A percentile compares a stretch with the other conserved stretches of the same genome.
Evolutionary conservation across 2,329 filamentous ascomycete genomes (phyloP).

Genomic region (Fusarium globosum): DNA sequence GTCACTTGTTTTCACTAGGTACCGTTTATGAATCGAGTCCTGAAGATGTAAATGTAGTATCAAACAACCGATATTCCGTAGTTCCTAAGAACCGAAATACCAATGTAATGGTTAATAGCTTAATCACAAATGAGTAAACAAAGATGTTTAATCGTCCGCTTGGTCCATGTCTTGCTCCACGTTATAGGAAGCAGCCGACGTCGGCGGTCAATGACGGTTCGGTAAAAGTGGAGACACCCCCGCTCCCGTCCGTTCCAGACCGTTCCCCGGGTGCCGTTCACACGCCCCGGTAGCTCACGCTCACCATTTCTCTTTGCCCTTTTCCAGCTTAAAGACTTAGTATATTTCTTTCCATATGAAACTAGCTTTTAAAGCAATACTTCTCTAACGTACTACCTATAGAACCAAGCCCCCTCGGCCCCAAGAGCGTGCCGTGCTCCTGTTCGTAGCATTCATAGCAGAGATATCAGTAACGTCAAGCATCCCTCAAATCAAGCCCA

Average conservation of each 20-base stretch:
- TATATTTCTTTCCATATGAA: not conserved
- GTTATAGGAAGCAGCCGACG: not conserved
- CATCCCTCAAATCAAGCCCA: not conserved
- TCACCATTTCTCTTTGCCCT: not conserved
- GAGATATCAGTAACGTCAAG: not conserved
- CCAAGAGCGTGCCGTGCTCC: not conserved
- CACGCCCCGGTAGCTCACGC: not conserved
- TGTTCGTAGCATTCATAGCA: not conserved
- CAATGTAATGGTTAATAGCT: not conserved
- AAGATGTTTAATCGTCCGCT: not conserved
- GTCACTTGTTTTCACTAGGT: not conserved
- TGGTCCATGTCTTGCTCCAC: not conserved
- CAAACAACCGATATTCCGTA: not conserved
- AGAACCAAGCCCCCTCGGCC: not conserved
- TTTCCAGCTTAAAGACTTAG: not conserved
- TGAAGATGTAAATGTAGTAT: too few relatives aligned
- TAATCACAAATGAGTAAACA: not conserved
- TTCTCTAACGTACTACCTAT: not conserved
- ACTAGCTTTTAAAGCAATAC: not conserved
- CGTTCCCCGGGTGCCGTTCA: not conserved
- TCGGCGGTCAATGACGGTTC: not conserved
- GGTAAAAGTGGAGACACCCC: not conserved
- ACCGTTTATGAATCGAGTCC: not conserved
- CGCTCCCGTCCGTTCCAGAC: not conserved
- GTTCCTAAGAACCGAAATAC: not conserved